Evolutionary conservation across 2,329 filamentous ascomycete species (phyloP), one percentile per base, ranked within the genome.

Genomic region (Neoscytalidium dimidiatum): DNA sequence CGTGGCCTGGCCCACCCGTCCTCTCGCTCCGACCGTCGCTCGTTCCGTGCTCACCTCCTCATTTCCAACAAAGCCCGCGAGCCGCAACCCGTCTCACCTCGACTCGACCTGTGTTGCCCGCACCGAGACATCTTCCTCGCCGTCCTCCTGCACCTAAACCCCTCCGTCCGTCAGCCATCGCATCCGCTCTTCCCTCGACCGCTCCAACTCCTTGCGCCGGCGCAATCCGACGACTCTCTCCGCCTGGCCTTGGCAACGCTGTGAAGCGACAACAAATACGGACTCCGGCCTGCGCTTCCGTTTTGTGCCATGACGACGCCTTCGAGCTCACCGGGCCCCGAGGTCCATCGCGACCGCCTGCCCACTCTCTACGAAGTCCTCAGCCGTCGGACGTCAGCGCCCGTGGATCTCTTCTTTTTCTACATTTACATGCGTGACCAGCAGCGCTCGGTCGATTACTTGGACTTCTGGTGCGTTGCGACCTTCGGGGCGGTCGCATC

Each of bases 361-460:
- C 95, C 95, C 52, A 97, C 93, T 1, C 87, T 99, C 60, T 97
- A 96, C 76, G 96, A 99, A 80, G 95, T 99, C 64, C 83, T 99
- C 67, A 97, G 92, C 76, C 89, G 96, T 70, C 89, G 93, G 69
- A 99, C 95, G n/a, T 85, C 96, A 21, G 92, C 96, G 56, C 95
- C 95, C 0, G 94, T 99, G 65, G 96, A 99, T 75, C 84, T 99
- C 11, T 99, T 97, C 79, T 97, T 94, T 1, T 99, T 99, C 82
- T 99, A 99, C 81, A 99, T 99, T 72, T 99, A 97, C 81, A 99
- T 99, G 95, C 88, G 95, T 73, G 96, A 99, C 78, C 94, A 97
- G 80, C 95, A 99, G 79, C 89, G 94, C 77, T 97, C 94, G 7
- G 95, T 99, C 13, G 95, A 99, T 75, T 99, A 99, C 73, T 83